These are phyloP conservation scores for Nannochloris sp. DNA, from an alignment of 139 green algal species.

Conservation along the genomic window DNA sequence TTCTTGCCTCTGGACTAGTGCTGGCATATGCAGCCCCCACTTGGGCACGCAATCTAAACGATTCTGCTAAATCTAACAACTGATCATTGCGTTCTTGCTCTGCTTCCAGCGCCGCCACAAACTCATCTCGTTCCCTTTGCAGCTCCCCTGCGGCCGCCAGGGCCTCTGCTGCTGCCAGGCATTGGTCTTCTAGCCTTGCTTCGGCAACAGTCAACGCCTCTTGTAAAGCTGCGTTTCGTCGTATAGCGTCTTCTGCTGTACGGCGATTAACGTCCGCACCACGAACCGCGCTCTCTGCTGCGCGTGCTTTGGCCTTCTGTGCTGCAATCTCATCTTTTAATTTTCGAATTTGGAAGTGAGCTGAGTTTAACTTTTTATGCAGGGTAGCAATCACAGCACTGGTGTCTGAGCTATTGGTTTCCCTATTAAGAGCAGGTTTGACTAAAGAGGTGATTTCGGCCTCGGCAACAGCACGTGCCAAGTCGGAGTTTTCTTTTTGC, in stretches of 20 bases:
- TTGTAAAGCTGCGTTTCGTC: neutral
- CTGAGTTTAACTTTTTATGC: neutral
- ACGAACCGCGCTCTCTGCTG: neutral
- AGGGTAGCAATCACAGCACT: constrained; percentile 1
- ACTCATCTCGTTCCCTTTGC: neutral
- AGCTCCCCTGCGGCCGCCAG: neutral
- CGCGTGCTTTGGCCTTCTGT: neutral
- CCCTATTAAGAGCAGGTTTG: neutral
- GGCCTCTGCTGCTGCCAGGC: constrained; percentile 3
- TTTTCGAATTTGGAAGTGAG: neutral
- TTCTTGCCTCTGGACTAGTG: no score
- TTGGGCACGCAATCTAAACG: no score
- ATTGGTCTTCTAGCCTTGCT: constrained; percentile 10
- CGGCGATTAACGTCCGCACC: neutral
- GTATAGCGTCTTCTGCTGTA: neutral
- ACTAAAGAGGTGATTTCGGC: constrained; percentile 4
- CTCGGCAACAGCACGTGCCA: constrained; percentile 10
- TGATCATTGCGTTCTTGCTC: neutral
- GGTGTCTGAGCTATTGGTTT: neutral
- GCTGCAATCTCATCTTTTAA: constrained; percentile 8
- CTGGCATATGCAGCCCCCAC: no score
- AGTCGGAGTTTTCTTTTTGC: constrained; percentile 3
- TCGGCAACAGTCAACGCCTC: constrained; percentile 2
- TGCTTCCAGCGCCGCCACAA: neutral
- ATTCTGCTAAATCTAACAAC: neutral